Percentiles rank a stretch among this genome's conserved stretches.
Evolutionary conservation across 2,329 filamentous ascomycete genomes (phyloP).

Genomic region (Zopfia rhizophila): DNA sequence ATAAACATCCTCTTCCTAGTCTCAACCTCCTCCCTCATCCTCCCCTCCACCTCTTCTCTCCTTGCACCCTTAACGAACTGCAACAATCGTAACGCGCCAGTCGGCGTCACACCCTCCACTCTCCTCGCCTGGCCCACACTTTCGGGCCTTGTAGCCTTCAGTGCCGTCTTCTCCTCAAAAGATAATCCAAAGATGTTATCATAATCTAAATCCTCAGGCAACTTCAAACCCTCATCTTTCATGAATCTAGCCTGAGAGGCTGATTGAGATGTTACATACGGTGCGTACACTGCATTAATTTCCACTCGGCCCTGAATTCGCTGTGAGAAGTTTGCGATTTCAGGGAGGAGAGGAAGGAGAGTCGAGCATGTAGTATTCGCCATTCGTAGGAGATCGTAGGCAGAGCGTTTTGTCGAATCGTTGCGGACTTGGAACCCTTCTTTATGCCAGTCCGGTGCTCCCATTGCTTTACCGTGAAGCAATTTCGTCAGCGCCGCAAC

Average conservation of each 20-base stretch:
- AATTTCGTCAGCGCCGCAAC: conserved; percentile 72
- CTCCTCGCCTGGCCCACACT: conserved; percentile 88
- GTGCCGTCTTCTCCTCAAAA: conserved; percentile 77
- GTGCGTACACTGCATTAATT: conserved; percentile 87
- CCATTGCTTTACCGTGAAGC: conserved; percentile 68
- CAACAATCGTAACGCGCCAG: conserved; percentile 66
- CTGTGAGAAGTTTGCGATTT: conserved; percentile 63
- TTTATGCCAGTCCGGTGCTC: conserved; percentile 73
- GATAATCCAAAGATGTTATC: conserved; percentile 77
- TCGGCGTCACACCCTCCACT: conserved; percentile 78
- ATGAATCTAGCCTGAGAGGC: conserved; percentile 73
- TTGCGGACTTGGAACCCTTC: conserved; percentile 75
- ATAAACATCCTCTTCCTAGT: conserved; percentile 41
- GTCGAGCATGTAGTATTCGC: conserved; percentile 63
- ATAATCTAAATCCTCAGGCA: conserved; percentile 84
- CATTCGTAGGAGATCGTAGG: conserved; percentile 81
- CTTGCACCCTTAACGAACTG: conserved; percentile 66
- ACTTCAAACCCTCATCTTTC: conserved; percentile 77
- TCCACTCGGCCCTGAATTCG: conserved; percentile 75
- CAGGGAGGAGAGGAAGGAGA: conserved; percentile 68
- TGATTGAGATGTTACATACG: conserved; percentile 81
- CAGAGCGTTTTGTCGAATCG: conserved; percentile 74
- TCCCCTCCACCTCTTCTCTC: conserved; percentile 41
- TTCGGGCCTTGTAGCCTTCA: conserved; percentile 79
- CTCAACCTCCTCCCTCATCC: conserved; percentile 42